Base-by-base conservation (phyloP, 2,329 filamentous ascomycete genomes). In the Ophiostoma montium region DNA sequence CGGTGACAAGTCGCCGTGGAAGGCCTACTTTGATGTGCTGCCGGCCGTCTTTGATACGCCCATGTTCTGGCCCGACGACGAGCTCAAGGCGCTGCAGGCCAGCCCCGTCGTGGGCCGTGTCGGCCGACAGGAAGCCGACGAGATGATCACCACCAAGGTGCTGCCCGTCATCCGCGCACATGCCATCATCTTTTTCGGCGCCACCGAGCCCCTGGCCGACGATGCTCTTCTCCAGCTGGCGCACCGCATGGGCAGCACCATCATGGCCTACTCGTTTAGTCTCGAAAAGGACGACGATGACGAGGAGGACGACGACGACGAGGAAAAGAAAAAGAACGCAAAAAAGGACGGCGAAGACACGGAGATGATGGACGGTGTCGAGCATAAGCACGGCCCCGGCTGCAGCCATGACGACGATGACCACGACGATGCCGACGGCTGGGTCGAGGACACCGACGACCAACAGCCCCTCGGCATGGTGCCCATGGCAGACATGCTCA, bases 241-340 rank as follows among this genome's bases (percentile, higher is more conserved):
- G 47, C 87, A 94, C 61, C 74, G 78, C 9, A 89, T 94, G 81
- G 88, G 85, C 1, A 89, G 83, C 53, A 79, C 84, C 15, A 90
- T 95, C 56, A 94, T 95, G 87, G 83, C 87, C 0, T 95, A 94
- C 61, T 87, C 87, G 0, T 95, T 95, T 61, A 55, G 52, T 21
- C 49, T 56, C 1, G 88, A 95, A 56, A 74, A 94, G 7, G 75
- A 78, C 44, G 70, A 69, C 8, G 66, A 68, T 5, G 65, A 63
- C 41, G 50, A 50, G 4, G 49, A 53, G n/a, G 51, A 51, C 7
- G 43, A 45, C 3, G 49, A 38, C n/a, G n/a, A 42, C 13, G 19
- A 42, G 2, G 87, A 62, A 3, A 19, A 41, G n/a, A 35, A 44
- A 12, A 27, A 4, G 4, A 8, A 27, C 4, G 8, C 87, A 94